Conservation (phyloP, 2,329 filamentous ascomycete genomes). For the Escovopsis weberi region DNA sequence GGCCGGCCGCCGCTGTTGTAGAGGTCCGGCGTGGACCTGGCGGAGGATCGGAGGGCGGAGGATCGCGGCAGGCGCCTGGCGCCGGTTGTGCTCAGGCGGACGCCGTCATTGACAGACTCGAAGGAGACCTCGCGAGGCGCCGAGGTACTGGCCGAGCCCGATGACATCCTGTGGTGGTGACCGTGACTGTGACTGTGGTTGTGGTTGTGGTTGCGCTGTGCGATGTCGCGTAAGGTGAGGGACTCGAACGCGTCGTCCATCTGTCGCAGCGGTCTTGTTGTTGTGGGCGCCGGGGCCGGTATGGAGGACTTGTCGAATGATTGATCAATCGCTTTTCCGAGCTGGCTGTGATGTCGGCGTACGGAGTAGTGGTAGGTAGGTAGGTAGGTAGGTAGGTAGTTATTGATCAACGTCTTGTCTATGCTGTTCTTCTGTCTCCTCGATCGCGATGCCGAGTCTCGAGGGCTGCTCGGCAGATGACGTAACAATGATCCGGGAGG, state of each 20-base stretch:
- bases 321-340: too few species aligned
- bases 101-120: slow-evolving; percentile 23
- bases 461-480: too few species aligned
- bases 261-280: neutral
- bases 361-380: too few species aligned
- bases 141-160: neutral
- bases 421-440: too few species aligned
- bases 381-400: too few species aligned
- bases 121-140: slow-evolving; percentile 11
- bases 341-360: too few species aligned
- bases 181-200: too few species aligned
- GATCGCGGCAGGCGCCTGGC: slow-evolving; percentile 20
- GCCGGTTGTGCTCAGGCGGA: slow-evolving; percentile 20
- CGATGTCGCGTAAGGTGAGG: neutral
- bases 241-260: neutral
- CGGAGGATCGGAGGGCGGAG: slow-evolving; percentile 15
- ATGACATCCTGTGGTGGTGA: neutral
- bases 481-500: too few species aligned
- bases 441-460: too few species aligned
- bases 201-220: neutral
- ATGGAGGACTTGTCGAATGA: too few species aligned
- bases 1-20: slow-evolving; percentile 25
- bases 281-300: too few species aligned
- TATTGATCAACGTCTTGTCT: too few species aligned
- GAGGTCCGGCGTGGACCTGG: slow-evolving; percentile 22